Base-by-base conservation (phyloP, 768 basidiomycete species). In the Omphalotus guepiniiformis region DNA sequence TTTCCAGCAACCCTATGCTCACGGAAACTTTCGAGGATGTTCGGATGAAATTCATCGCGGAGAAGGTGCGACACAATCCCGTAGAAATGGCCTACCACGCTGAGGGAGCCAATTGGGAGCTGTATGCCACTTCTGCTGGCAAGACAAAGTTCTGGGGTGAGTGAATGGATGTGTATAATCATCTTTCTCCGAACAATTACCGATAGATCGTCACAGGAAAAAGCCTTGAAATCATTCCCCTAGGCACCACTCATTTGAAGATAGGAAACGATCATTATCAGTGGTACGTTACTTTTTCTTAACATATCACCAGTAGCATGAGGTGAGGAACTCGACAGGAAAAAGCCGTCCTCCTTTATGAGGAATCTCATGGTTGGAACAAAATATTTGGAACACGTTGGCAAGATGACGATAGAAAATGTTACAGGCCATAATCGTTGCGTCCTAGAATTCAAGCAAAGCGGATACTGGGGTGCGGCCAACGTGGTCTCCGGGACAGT, bases 71-170 rank as follows among this genome's bases (percentile, higher is more conserved):
- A 30, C 91, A 93, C 60, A 83, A 88, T 56, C 90, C 90, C 11
- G 75, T 93, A 30, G 73, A 92, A 57, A 79, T 92, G 58, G 91
- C 89, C 3, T 91, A 86, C 65, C 88, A 90, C 57, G 91, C 89
- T 3, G 80, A 89, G 61, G 89, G 90, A 18, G 65, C 75, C 25
- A 74, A 79, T 5, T 93, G 92, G 92, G 77, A 82, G 58, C 63
- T 91, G 25, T 73, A 73, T 48, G 86, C 79, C 27, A 89, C 86
- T 0, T 85, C 86, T n/a, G 74, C 79, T 55, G 90, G 87, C 21
- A 88, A 79, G 65, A 92, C 89, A 47, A 91, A 89, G 63, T 91
- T 93, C 64, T 90, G 90, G 88, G 91, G 90, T 88, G 63, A 49
- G 82, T 73, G 35, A 9, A 53, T 45, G 48, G 30, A 35, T 39